Conservation (phyloP, 345 rosid species). For the Reutealis trisperma region DNA sequence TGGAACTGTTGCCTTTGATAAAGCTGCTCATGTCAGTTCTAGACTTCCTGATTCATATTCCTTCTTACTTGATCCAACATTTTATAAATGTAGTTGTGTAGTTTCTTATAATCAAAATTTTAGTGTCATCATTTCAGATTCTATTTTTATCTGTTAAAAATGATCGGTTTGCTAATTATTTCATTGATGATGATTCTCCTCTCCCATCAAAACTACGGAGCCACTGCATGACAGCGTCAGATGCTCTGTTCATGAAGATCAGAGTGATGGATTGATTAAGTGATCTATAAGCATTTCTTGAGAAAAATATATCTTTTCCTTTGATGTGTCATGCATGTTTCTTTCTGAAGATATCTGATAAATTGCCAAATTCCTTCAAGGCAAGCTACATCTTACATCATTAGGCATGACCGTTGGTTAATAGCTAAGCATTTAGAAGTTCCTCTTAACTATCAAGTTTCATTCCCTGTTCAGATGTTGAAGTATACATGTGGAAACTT, state of each 20-base stretch:
- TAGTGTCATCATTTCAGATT: background rate
- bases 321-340: background rate
- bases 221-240: background rate
- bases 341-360: background rate
- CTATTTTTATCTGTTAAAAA: background rate
- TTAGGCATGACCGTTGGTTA: background rate
- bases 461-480: background rate
- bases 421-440: background rate
- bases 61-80: background rate
- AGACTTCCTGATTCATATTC: background rate
- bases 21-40: background rate
- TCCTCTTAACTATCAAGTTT: background rate
- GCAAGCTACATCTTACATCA: slow-evolving; percentile 6
- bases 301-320: background rate
- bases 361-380: background rate
- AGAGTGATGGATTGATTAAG: background rate
- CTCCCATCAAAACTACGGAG: background rate
- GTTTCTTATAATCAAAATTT: background rate
- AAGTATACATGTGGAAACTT: background rate
- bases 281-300: background rate
- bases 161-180: no score
- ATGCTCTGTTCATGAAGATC: background rate
- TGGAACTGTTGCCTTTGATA: background rate
- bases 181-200: background rate
- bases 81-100: background rate